phyloP scores from a whole-genome alignment of 768 basidiomycete genomes.

The Podaxis sp. region DNA sequence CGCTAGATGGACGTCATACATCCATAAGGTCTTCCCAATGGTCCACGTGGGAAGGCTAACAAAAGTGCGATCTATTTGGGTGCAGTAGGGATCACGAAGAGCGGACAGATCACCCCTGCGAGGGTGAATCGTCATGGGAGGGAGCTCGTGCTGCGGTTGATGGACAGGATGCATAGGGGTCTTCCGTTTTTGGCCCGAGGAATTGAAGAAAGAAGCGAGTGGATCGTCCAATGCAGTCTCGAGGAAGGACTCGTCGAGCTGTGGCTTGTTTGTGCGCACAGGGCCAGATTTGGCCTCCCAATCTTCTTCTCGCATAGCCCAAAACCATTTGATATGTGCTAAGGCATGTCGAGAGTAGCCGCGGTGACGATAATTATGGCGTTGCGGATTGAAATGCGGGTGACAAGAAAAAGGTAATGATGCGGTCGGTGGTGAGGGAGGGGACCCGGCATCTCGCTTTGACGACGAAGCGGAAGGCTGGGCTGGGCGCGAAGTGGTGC shows the following conservation, averaged over 20 bases:
- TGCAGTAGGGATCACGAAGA: constrained; percentile 55
- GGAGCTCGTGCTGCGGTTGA: constrained; percentile 17
- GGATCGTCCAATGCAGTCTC: constrained; percentile 8
- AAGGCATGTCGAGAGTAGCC: constrained; percentile 64
- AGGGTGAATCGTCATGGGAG: constrained; percentile 49
- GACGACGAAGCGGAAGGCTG: constrained; percentile 10
- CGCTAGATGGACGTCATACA: constrained; percentile 52
- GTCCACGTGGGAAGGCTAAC: constrained; percentile 60
- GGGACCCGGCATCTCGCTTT: neutral
- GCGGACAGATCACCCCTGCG: constrained; percentile 61
- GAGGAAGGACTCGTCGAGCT: constrained; percentile 8
- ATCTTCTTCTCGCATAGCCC: constrained; percentile 53
- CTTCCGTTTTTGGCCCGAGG: neutral
- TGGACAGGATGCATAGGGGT: constrained; percentile 5
- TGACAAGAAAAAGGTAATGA: neutral
- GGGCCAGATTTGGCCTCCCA: constrained; percentile 32
- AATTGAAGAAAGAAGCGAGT: neutral
- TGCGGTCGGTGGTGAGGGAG: constrained; percentile 37
- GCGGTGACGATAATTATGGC: constrained; percentile 51
- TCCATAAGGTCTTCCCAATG: constrained; percentile 63
- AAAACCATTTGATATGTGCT: constrained; percentile 59
- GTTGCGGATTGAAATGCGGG: constrained; percentile 19
- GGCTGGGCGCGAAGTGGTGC: neutral
- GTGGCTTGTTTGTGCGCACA: constrained; percentile 14
- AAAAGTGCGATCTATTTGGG: constrained; percentile 59